phyloP scores from a whole-genome alignment of 2,329 filamentous ascomycete species.

The Moelleriella libera region DNA sequence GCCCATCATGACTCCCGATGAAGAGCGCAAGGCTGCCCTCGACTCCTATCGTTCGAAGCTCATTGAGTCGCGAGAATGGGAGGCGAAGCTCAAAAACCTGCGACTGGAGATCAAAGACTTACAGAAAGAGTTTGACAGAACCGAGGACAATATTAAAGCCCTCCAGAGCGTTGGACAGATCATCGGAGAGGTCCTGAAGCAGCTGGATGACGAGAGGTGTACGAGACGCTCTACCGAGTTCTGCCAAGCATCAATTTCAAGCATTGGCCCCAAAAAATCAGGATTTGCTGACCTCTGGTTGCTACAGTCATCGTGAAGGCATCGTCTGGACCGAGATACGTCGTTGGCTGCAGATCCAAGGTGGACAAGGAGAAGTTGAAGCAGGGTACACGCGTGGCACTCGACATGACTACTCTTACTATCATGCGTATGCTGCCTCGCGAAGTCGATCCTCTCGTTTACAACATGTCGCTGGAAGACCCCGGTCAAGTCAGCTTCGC shows the following conservation, averaged over 20 bases:
- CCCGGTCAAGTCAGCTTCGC: slow-evolving; percentile 96
- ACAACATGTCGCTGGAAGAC: slow-evolving; percentile 99
- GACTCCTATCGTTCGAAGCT: slow-evolving; percentile 68
- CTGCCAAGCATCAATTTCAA: too few species aligned
- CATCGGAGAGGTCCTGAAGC: slow-evolving; percentile 97
- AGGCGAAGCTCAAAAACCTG: slow-evolving; percentile 89
- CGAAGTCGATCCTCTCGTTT: slow-evolving; percentile 95
- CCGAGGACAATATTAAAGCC: slow-evolving; percentile 98
- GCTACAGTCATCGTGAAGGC: slow-evolving; percentile 88
- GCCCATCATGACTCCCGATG: slow-evolving; percentile 36
- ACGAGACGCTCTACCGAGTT: slow-evolving; percentile 18
- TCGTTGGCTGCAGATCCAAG: slow-evolving; percentile 95
- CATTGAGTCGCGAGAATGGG: slow-evolving; percentile 95
- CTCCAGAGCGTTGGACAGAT: slow-evolving; percentile 98
- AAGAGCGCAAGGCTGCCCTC: slow-evolving; percentile 55
- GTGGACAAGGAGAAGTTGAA: slow-evolving; percentile 96
- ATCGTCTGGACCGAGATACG: slow-evolving; percentile 91
- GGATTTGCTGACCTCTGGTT: neutral
- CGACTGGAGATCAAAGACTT: slow-evolving; percentile 92
- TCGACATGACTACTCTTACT: slow-evolving; percentile 98
- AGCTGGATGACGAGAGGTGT: slow-evolving; percentile 98
- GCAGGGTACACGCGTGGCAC: slow-evolving; percentile 91
- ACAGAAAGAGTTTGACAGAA: slow-evolving; percentile 89
- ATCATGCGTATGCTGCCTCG: slow-evolving; percentile 99
- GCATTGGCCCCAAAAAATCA: too few species aligned